A percentile compares a stretch with the other conserved stretches of the same genome.
phyloP scores from a whole-genome alignment of 805 yeast genomes.

The Schizosaccharomyces osmophilus region DNA sequence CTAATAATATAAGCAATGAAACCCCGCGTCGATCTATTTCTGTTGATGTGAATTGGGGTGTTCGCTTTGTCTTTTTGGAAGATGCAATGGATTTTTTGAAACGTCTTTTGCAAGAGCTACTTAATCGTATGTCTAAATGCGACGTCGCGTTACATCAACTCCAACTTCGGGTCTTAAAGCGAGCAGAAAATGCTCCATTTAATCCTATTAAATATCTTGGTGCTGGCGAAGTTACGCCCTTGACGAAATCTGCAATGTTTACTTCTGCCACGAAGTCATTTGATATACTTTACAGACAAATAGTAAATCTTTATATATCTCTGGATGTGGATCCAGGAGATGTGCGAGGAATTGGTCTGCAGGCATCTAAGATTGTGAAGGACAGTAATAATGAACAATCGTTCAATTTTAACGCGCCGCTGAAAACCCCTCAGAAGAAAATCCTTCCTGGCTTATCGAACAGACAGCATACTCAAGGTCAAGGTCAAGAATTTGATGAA shows the following conservation, averaged over 20 bases:
- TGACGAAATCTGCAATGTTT: slow-evolving; percentile 31
- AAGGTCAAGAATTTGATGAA: not conserved
- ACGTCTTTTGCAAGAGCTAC: slow-evolving; percentile 34
- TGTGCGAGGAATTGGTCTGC: slow-evolving; percentile 38
- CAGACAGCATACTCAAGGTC: too few relatives aligned
- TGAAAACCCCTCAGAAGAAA: not conserved
- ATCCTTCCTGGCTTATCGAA: not conserved
- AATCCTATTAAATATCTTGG: slow-evolving; percentile 65
- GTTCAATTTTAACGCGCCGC: not conserved
- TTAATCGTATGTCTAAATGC: slow-evolving; percentile 24
- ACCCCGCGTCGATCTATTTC: slow-evolving; percentile 51
- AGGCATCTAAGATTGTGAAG: not conserved
- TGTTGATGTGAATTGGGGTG: slow-evolving; percentile 79
- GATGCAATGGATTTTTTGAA: slow-evolving; percentile 45
- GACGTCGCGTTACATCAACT: slow-evolving; percentile 30
- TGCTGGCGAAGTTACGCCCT: slow-evolving; percentile 51
- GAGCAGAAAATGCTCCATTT: slow-evolving; percentile 44
- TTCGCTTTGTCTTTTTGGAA: slow-evolving; percentile 34
- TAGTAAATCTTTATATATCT: slow-evolving; percentile 30
- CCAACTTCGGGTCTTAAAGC: slow-evolving; percentile 37
- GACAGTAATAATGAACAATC: not conserved
- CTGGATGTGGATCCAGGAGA: slow-evolving; percentile 16
- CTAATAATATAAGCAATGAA: slow-evolving; percentile 24
- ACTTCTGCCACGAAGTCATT: slow-evolving; percentile 36
- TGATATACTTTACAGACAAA: slow-evolving; percentile 36